phyloP scores from a whole-genome alignment of 2,329 filamentous ascomycete species.

The Penicillium sp. region DNA sequence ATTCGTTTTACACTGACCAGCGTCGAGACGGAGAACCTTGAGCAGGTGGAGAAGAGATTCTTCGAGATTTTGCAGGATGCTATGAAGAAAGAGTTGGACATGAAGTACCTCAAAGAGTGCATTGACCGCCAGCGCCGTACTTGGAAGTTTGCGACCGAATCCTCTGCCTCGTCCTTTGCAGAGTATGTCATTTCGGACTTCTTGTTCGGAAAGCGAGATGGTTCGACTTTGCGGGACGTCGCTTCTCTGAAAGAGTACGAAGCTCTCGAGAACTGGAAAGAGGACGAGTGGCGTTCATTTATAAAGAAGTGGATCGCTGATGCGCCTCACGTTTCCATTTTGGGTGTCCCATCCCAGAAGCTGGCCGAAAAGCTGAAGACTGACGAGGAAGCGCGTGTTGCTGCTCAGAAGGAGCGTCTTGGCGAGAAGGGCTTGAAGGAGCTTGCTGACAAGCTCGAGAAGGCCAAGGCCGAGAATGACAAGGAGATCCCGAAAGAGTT shows the following conservation, averaged over 20 bases:
- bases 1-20: constrained; percentile 83
- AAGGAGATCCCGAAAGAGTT: constrained; percentile 74
- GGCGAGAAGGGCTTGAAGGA: constrained; percentile 75
- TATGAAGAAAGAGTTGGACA: constrained; percentile 70
- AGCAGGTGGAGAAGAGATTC: constrained; percentile 76
- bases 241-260: constrained; percentile 54
- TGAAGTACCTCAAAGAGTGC: constrained; percentile 85
- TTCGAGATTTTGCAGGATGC: constrained; percentile 79
- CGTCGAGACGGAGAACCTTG: constrained; percentile 80
- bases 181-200: constrained; percentile 87
- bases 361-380: constrained; percentile 75
- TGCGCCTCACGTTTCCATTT: constrained; percentile 77
- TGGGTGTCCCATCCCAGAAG: constrained; percentile 77
- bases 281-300: constrained; percentile 77
- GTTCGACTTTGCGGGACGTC: constrained; percentile 64
- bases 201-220: constrained; percentile 80
- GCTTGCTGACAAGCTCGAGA: constrained; percentile 68
- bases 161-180: constrained; percentile 72
- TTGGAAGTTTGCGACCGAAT: constrained; percentile 77
- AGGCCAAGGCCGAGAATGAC: constrained; percentile 84
- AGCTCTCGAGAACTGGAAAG: constrained; percentile 69
- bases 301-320: constrained; percentile 79
- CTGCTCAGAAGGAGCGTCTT: constrained; percentile 70
- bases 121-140: constrained; percentile 75
- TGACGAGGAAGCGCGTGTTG: constrained; percentile 72